Evolutionary conservation across 1,284 basidiomycete genomes (phyloP).

Genomic region (Leccinum solheimii): DNA sequence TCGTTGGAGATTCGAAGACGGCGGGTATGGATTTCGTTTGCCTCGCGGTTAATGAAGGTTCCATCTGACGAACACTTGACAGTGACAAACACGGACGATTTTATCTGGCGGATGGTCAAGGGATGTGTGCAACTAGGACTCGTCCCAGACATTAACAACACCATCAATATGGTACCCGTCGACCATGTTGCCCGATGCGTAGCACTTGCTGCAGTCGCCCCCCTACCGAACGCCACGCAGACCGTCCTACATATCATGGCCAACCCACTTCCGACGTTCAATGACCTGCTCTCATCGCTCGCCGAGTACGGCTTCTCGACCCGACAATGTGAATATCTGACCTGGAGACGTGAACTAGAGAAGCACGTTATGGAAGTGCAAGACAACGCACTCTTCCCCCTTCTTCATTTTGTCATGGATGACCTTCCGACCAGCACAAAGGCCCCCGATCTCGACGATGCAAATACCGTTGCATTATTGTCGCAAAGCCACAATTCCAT

Average conservation of each 20-base stretch:
- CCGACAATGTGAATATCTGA: constrained; percentile 82
- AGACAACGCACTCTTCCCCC: constrained; percentile 96
- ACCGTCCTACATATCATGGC: constrained; percentile 89
- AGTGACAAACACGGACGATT: constrained; percentile 99
- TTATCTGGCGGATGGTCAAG: constrained; percentile 97
- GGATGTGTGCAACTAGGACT: constrained; percentile 96
- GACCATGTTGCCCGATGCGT: constrained; percentile 92
- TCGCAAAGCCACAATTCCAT: constrained; percentile 44
- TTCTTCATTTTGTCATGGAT: constrained; percentile 96
- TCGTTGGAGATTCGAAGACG: constrained; percentile 88
- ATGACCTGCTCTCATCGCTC: constrained; percentile 80
- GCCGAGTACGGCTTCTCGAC: constrained; percentile 81
- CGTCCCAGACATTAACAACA: constrained; percentile 97
- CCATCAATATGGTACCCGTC: constrained; percentile 97
- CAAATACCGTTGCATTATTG: constrained; percentile 70
- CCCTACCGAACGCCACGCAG: constrained; percentile 50
- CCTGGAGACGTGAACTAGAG: constrained; percentile 92
- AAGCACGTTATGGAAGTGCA: constrained; percentile 91
- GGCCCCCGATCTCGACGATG: constrained; percentile 88
- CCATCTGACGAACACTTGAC: constrained; percentile 15
- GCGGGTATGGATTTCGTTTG: constrained; percentile 60
- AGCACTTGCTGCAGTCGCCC: constrained; percentile 67
- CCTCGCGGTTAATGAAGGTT: constrained; percentile 2
- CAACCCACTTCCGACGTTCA: constrained; percentile 87
- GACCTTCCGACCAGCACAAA: constrained; percentile 97